phyloP scores from a whole-genome alignment of 2,329 filamentous ascomycete species.

The Aspergillus caelatus region DNA sequence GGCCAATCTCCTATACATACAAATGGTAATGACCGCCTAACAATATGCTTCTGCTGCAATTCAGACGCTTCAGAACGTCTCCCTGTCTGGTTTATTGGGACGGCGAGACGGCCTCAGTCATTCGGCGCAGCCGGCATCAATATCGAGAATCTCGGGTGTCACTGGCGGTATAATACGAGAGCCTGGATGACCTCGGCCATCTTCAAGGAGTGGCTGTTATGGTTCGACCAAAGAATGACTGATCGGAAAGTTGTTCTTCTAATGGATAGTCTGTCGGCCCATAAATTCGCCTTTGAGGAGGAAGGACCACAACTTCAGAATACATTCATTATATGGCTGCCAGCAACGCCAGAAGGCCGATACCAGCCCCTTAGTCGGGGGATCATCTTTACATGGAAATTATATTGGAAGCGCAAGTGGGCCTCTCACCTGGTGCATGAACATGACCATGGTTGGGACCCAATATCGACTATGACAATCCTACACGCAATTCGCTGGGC shows the following conservation, averaged over 20 bases:
- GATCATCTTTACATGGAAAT: not conserved
- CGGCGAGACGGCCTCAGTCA: not conserved
- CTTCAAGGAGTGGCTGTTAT: not conserved
- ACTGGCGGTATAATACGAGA: not conserved
- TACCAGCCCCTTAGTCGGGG: not conserved
- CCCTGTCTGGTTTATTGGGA: not conserved
- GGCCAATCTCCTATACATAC: too few relatives aligned
- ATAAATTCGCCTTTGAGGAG: not conserved
- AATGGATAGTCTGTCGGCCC: not conserved
- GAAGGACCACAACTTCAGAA: not conserved
- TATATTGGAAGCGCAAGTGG: not conserved
- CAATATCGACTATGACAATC: not conserved
- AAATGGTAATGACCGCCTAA: too few relatives aligned
- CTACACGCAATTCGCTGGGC: not conserved
- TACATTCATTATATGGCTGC: slow-evolving; percentile 1
- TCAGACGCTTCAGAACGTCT: not conserved
- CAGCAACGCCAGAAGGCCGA: not conserved
- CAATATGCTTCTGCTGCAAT: not conserved
- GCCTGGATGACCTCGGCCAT: not conserved
- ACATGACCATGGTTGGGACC: not conserved
- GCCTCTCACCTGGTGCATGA: not conserved
- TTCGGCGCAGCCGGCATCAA: not conserved
- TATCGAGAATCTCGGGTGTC: not conserved
- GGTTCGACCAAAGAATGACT: not conserved
- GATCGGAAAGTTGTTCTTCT: slow-evolving; percentile 1